These are phyloP conservation scores for Azolla pinnata DNA, from an alignment of 75 land plant genomes.

Conservation along the genomic window DNA sequence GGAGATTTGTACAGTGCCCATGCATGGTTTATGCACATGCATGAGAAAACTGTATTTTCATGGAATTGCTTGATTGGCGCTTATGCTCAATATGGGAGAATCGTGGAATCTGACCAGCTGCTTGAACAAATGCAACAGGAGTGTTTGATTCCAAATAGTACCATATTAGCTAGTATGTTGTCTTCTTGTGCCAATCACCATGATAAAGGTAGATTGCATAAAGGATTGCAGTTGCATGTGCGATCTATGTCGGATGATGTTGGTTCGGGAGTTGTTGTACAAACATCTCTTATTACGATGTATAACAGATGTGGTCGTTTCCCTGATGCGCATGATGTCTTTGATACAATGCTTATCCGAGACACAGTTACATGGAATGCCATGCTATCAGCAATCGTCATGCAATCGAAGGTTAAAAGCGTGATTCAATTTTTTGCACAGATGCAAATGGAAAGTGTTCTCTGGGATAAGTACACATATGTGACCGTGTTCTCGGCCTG, in stretches of 20 bases:
- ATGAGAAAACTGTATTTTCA: background rate
- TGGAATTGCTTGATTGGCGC: background rate
- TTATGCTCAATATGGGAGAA: background rate
- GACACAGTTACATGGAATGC: conserved; percentile 16
- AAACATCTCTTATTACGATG: conserved; percentile 6
- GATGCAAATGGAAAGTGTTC: conserved; percentile 10
- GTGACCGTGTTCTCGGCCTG: conserved; percentile 12
- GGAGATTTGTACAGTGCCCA: background rate
- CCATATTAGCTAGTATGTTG: background rate
- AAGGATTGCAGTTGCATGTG: conserved; percentile 22
- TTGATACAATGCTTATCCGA: conserved; percentile 11
- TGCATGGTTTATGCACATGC: background rate
- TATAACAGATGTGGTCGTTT: conserved; percentile 25
- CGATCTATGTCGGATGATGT: conserved; percentile 14
- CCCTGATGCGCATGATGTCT: conserved; percentile 14
- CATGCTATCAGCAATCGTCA: conserved; percentile 10
- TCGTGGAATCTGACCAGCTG: background rate
- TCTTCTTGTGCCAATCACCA: conserved; percentile 2
- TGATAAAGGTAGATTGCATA: background rate
- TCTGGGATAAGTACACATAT: conserved; percentile 7
- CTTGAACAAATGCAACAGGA: conserved; percentile 4
- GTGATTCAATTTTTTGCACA: conserved; percentile 11
- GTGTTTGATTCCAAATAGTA: background rate
- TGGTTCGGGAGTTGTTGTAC: conserved; percentile 11
- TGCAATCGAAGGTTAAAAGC: conserved; percentile 3